These are phyloP conservation scores for Medicago ruthenica DNA, from an alignment of 306 rosid genomes.

Conservation along the genomic window DNA sequence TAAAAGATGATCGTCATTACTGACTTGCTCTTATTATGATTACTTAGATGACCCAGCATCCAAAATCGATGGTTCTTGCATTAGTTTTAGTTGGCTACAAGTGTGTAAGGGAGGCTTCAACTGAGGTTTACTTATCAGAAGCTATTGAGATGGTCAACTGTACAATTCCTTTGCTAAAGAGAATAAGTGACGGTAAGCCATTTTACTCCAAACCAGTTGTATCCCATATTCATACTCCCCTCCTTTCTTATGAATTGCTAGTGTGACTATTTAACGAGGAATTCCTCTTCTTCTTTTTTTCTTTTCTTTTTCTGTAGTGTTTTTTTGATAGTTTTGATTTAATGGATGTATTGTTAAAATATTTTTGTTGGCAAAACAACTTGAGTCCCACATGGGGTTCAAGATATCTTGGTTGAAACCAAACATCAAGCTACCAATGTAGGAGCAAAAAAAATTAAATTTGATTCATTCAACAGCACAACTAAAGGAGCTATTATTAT, in stretches of 20 bases:
- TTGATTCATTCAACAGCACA: conserved; percentile 36
- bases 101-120: conserved; percentile 69
- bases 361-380: conserved; percentile 26
- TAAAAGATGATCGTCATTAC: conserved; percentile 28
- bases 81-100: conserved; percentile 72
- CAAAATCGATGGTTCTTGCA: conserved; percentile 69
- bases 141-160: conserved; percentile 69
- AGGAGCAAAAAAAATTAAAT: conserved; percentile 6
- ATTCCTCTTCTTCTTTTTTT: conserved; percentile 7
- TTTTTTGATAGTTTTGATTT: conserved; percentile 14
- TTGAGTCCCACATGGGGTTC: conserved; percentile 23
- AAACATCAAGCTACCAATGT: conserved; percentile 25
- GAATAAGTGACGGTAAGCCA: conserved; percentile 64
- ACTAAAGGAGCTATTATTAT: conserved; percentile 34
- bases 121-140: conserved; percentile 69
- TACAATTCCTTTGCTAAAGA: conserved; percentile 58
- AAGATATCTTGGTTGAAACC: conserved; percentile 25
- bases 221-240: conserved; percentile 17
- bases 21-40: conserved; percentile 43
- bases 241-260: background rate
- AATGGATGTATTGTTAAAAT: conserved; percentile 14
- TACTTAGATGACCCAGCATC: conserved; percentile 62
- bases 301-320: background rate
- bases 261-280: conserved; percentile 4
- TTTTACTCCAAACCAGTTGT: conserved; percentile 33